Conservation (phyloP, 1,139 yeast genomes). For the Scheffersomyces titani region DNA sequence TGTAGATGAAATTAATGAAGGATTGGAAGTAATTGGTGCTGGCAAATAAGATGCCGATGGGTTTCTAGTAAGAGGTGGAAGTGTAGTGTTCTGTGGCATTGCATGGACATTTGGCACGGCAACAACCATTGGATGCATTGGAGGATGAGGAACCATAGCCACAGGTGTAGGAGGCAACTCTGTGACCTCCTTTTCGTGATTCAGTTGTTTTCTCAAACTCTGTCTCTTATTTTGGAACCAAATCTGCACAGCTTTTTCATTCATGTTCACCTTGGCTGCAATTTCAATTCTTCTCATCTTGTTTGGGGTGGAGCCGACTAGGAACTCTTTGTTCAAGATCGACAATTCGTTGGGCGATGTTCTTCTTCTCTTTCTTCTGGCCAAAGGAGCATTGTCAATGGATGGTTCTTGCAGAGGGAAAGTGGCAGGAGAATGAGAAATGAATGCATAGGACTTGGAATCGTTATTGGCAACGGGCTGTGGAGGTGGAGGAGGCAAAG, state of each 20-base stretch:
- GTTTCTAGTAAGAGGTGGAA: conserved; percentile 4
- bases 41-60: neutral
- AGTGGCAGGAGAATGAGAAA: conserved; percentile 87
- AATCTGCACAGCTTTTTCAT: conserved; percentile 95
- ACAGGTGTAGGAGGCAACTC: conserved; percentile 45
- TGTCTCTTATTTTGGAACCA: conserved; percentile 98
- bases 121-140: neutral
- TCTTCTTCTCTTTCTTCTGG: conserved; percentile 92
- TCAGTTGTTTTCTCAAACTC: conserved; percentile 59
- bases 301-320: conserved; percentile 77
- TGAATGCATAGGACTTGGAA: conserved; percentile 73
- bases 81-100: neutral
- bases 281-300: conserved; percentile 72
- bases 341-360: conserved; percentile 86
- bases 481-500: conserved; percentile 1
- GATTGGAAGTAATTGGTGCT: neutral
- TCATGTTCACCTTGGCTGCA: conserved; percentile 80
- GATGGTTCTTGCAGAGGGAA: conserved; percentile 82
- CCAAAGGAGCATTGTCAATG: conserved; percentile 86
- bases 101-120: neutral
- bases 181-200: conserved; percentile 43
- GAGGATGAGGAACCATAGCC: conserved; percentile 8
- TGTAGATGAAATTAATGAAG: conserved; percentile 22
- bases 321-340: conserved; percentile 78
- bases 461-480: conserved; percentile 8